Base-by-base conservation (phyloP, 345 rosid species). In the Dipteronia sinensis region DNA sequence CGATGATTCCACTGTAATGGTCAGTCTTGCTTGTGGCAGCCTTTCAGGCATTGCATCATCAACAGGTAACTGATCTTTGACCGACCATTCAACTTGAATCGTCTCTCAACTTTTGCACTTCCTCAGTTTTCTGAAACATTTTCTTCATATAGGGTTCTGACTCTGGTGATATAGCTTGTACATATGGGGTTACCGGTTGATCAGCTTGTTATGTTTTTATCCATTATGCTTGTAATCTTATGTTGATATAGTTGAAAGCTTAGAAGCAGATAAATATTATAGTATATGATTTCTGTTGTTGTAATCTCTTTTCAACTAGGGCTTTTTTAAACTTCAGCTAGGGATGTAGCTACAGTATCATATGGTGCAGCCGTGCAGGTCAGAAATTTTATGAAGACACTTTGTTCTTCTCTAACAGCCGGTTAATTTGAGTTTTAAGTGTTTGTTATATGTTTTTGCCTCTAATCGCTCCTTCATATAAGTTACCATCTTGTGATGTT, bases 1-100 rank as follows among this genome's bases (percentile, higher is more conserved):
- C 9, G 69, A 80, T 70, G 99, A 96, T 86, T 82, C 98, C 22
- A 67, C 85, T 67, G 65, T 77, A 75, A 65, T 85, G 77, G 89
- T 83, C 61, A 87, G 97, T 83, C 94, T 96, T 73, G 87, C 90
- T 23, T 91, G 95, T 76, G 99, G 99, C 78, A 90, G 99, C 86
- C 89, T 96, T 79, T 95, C 98, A 10, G 99, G 99, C 81, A 83
- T 90, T 74, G 95, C 93, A 61, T 92, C 99, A 76, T 96, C 99
- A 69, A 93, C 98, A 68, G 98, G 98, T 94, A 66, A 79, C 83
- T 72, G 29, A 62, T 75, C 75, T 67, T 38, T 55, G 17, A 55
- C 16, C 38, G 10, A 19, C 68, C 23, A 6, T 68, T 42, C 31
- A 62, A 47, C 38, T 67, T 16, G 55, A 67, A 13, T 12, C 17